Percentiles rank a stretch among this genome's conserved stretches.
Conservation (phyloP, 208 protist genomes). For the Crithidia sp. region DNA sequence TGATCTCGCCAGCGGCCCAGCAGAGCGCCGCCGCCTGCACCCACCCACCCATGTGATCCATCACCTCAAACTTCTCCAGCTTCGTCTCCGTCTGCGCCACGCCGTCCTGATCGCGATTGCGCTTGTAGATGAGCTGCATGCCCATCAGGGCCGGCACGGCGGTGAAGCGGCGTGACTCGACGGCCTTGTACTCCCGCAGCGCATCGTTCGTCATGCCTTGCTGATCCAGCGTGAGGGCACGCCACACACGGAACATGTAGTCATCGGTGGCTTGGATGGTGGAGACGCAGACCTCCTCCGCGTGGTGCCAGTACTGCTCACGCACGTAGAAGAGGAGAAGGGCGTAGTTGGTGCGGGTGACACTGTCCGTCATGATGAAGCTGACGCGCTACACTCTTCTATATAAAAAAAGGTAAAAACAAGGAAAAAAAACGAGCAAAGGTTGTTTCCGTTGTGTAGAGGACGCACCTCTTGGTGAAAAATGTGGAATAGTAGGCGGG, state of each 20-base stretch:
- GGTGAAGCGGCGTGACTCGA: slow-evolving; percentile 66
- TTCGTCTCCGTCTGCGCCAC: slow-evolving; percentile 56
- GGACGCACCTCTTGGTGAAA: not conserved
- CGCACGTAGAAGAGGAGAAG: slow-evolving; percentile 82
- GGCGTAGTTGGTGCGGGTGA: slow-evolving; percentile 80
- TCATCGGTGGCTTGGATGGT: slow-evolving; percentile 79
- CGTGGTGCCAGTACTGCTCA: slow-evolving; percentile 85
- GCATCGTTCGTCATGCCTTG: slow-evolving; percentile 86
- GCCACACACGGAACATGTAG: slow-evolving; percentile 87
- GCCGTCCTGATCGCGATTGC: slow-evolving; percentile 73
- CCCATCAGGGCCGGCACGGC: slow-evolving; percentile 77
- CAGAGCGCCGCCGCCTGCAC: slow-evolving; percentile 72
- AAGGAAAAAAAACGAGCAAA: slow-evolving; percentile 4
- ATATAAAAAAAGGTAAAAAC: not conserved
- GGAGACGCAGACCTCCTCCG: slow-evolving; percentile 73
- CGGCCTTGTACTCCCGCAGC: slow-evolving; percentile 80
- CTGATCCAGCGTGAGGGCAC: slow-evolving; percentile 67
- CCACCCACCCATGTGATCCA: slow-evolving; percentile 54
- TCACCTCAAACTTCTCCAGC: slow-evolving; percentile 46
- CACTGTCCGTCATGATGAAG: slow-evolving; percentile 36
- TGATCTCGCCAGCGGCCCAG: slow-evolving; percentile 69
- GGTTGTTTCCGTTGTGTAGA: not conserved
- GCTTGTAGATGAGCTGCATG: slow-evolving; percentile 73
- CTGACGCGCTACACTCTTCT: not conserved
- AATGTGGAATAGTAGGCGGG: not conserved